Evolutionary conservation across 352 stramenopile genomes (phyloP).

Genomic region (Globisporangium paroecandrum): DNA sequence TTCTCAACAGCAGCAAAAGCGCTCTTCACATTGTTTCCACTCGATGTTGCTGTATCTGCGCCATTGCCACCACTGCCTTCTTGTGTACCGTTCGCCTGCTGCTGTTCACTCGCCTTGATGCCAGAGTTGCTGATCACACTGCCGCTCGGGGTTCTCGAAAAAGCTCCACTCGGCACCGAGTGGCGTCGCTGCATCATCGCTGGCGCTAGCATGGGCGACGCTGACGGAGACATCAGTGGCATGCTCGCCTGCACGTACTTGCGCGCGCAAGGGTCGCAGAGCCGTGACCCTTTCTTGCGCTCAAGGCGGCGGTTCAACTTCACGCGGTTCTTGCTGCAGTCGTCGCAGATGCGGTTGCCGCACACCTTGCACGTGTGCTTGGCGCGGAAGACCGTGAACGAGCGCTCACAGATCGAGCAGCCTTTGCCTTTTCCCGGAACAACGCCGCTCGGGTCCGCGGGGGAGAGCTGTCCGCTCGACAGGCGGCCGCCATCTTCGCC

Average conservation of each 20-base stretch:
- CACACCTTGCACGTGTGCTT: constrained; percentile 84
- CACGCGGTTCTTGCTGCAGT: constrained; percentile 81
- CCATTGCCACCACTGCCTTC: neutral
- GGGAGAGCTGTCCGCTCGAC: constrained; percentile 15
- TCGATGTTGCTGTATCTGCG: neutral
- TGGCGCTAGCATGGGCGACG: constrained; percentile 26
- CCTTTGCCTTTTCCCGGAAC: constrained; percentile 20
- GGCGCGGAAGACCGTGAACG: constrained; percentile 73
- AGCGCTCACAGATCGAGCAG: constrained; percentile 64
- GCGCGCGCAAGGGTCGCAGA: constrained; percentile 69
- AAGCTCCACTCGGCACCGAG: constrained; percentile 17
- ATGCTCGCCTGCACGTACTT: constrained; percentile 50
- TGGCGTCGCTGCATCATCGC: constrained; percentile 17
- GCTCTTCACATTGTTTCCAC: neutral
- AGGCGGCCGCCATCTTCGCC: constrained; percentile 4
- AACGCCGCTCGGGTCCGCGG: constrained; percentile 1
- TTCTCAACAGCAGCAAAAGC: neutral
- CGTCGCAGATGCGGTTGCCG: constrained; percentile 67
- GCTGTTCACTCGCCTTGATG: neutral
- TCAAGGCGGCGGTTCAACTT: constrained; percentile 67
- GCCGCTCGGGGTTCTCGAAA: neutral
- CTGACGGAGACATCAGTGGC: constrained; percentile 23
- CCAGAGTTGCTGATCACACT: neutral
- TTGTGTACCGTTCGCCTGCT: neutral
- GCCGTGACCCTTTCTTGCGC: constrained; percentile 63